A percentile compares a stretch with the other conserved stretches of the same genome.
Evolutionary conservation across 2,329 filamentous ascomycete species (phyloP).

Genomic region (Pestalotiopsis sp.): DNA sequence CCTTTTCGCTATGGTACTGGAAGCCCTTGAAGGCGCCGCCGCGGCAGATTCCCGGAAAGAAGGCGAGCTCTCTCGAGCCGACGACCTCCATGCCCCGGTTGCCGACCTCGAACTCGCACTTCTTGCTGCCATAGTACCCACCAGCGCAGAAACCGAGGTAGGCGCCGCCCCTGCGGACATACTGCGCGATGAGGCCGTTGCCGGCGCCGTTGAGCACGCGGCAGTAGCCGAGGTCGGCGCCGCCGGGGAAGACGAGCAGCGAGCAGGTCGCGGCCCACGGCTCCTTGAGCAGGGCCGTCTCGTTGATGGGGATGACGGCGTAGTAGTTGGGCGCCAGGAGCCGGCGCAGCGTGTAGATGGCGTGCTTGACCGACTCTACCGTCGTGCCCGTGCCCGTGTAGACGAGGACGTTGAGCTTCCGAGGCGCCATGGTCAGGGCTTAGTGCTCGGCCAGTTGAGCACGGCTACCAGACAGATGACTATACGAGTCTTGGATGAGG

Average conservation of each 20-base stretch:
- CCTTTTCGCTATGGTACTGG: slow-evolving; percentile 84
- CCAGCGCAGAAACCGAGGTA: slow-evolving; percentile 95
- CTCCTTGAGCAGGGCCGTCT: slow-evolving; percentile 80
- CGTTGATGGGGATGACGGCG: slow-evolving; percentile 83
- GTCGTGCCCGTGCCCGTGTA: slow-evolving; percentile 93
- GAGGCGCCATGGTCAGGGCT: slow-evolving; percentile 57
- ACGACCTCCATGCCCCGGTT: slow-evolving; percentile 81
- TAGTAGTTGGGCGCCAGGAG: slow-evolving; percentile 92
- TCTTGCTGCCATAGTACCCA: slow-evolving; percentile 81
- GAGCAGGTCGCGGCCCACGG: slow-evolving; percentile 89
- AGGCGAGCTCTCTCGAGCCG: slow-evolving; percentile 80
- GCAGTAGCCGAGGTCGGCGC: slow-evolving; percentile 92
- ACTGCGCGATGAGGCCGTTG: slow-evolving; percentile 82
- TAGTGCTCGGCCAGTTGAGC: not conserved
- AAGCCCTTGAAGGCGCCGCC: slow-evolving; percentile 90
- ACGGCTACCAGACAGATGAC: not conserved
- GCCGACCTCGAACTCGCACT: slow-evolving; percentile 91
- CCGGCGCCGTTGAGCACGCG: slow-evolving; percentile 83
- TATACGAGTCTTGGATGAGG: not conserved
- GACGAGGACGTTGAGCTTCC: slow-evolving; percentile 86
- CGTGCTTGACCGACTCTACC: slow-evolving; percentile 85
- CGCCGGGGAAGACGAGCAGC: slow-evolving; percentile 87
- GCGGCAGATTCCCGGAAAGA: slow-evolving; percentile 85
- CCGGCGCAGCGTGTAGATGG: slow-evolving; percentile 81
- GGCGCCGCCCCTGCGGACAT: slow-evolving; percentile 79